phyloP scores from a whole-genome alignment of 1,139 yeast species.

The Yamadazyma atlantica region DNA sequence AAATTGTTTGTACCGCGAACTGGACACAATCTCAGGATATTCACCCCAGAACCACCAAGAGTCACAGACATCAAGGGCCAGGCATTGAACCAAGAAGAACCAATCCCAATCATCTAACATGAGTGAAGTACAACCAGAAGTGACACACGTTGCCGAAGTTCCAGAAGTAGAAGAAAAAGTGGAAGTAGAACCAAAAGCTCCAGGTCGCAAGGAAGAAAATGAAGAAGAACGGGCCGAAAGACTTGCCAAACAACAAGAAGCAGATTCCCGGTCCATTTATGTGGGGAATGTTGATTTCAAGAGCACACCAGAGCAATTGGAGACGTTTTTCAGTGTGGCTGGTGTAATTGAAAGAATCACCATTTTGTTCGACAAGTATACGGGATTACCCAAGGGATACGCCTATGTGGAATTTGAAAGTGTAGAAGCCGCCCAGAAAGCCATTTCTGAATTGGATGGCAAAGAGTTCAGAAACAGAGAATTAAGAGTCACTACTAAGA shows the following conservation, averaged over 20 bases:
- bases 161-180: constrained; percentile 5
- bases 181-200: neutral
- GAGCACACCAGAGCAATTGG: constrained; percentile 44
- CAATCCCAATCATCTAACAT: no score
- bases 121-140: no score
- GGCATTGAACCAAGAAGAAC: no score
- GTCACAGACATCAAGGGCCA: no score
- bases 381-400: constrained; percentile 46
- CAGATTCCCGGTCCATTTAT: constrained; percentile 39
- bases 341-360: constrained; percentile 42
- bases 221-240: constrained; percentile 30
- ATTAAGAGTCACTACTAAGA: constrained; percentile 35
- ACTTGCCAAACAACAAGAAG: constrained; percentile 32
- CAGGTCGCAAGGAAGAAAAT: constrained; percentile 17
- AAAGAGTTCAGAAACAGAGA: constrained; percentile 36
- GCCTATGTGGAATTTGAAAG: constrained; percentile 43
- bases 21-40: no score
- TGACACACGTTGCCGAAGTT: no score
- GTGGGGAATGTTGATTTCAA: constrained; percentile 47
- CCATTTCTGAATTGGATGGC: constrained; percentile 38
- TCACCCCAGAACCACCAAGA: no score
- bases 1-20: no score
- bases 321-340: constrained; percentile 31
- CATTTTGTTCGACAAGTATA: constrained; percentile 36
- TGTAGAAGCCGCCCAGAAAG: constrained; percentile 28